These are phyloP conservation scores for Panellus pusillus DNA, from an alignment of 768 basidiomycete species.

Conservation along the genomic window DNA sequence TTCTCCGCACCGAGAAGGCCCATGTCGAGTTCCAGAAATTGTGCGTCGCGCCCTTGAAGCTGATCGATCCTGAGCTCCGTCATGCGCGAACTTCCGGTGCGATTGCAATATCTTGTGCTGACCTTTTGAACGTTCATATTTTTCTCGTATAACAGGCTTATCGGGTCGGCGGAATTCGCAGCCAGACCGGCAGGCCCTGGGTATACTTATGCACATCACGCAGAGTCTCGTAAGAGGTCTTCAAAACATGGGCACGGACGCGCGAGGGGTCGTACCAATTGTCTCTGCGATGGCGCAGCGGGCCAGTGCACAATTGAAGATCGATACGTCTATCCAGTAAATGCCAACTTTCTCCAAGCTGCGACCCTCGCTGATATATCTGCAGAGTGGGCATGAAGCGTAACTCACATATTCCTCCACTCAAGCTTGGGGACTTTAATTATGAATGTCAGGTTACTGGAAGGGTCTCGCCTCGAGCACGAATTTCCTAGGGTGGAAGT, in stretches of 20 bases:
- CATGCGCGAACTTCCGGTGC: not conserved
- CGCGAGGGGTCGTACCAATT: not conserved
- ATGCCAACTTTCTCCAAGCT: not conserved
- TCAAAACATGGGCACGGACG: not conserved
- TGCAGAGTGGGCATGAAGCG: conserved; percentile 6
- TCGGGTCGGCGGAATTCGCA: not conserved
- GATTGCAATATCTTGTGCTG: not conserved
- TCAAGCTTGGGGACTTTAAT: not conserved
- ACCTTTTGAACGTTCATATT: not conserved
- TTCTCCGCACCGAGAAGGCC: not conserved
- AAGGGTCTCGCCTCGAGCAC: conserved; percentile 1
- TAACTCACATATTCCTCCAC: not conserved
- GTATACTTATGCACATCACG: not conserved
- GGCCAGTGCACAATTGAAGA: not conserved
- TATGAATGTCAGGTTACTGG: not conserved
- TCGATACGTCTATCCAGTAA: conserved; percentile 2
- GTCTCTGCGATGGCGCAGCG: conserved; percentile 6
- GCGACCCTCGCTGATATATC: not conserved
- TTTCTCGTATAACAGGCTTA: not conserved
- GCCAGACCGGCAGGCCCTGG: conserved; percentile 1
- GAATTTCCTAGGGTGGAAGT: not conserved
- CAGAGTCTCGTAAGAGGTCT: not conserved
- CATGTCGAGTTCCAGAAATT: not conserved
- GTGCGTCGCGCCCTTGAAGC: not conserved
- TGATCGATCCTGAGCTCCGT: not conserved